Base-by-base conservation (phyloP, 2,329 filamentous ascomycete species). In the Pseudocercospora vitis region DNA sequence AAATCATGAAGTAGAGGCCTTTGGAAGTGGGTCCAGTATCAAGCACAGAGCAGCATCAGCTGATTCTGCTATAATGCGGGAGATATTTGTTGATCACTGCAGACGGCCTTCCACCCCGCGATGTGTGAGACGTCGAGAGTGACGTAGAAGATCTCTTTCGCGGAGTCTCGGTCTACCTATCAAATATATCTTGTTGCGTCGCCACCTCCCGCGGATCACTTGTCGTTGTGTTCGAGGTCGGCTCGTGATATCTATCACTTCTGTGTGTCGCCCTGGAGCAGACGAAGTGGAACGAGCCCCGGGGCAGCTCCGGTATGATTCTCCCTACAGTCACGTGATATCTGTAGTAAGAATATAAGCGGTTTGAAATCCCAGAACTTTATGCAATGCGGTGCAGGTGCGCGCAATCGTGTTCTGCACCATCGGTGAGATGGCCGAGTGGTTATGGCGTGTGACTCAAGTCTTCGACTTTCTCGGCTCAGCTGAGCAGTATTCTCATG, bases 381-480 rank as follows among this genome's bases (percentile, higher is more conserved):
- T 33, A 48, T n/a, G 8, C 5, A 32, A 31, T 24, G 14, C n/a
- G 2, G 7, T 40, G 29, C n/a, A 14, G 19, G n/a, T 18, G 3
- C 7, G 12, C 7, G 31, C 7, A 8, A 35, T 8, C 31, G 31
- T 35, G 7, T 35, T 14, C 5, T 35, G 6, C 6, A 35, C n/a
- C n/a, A 8, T 5, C n/a, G 63, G 63, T 35, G 54, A 65, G 59
- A 56, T 67, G 63, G 63, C 65, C 63, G 64, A 67, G 65, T 68
- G 63, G 65, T 68, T 68, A 68, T 68, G 66, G 65, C 60, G 57
- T 63, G 64, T 68, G 66, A 68, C 66, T 68, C 66, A 67, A 68
- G 65, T 45, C 39, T 45, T 42, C 7, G 19, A 29, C 61, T 66
- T 64, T 24, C 52, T 60, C 50, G 51, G 55, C 50, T 11, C 24